Base-by-base conservation (phyloP, 345 rosid genomes). In the Arabidopsis arenosa region DNA sequence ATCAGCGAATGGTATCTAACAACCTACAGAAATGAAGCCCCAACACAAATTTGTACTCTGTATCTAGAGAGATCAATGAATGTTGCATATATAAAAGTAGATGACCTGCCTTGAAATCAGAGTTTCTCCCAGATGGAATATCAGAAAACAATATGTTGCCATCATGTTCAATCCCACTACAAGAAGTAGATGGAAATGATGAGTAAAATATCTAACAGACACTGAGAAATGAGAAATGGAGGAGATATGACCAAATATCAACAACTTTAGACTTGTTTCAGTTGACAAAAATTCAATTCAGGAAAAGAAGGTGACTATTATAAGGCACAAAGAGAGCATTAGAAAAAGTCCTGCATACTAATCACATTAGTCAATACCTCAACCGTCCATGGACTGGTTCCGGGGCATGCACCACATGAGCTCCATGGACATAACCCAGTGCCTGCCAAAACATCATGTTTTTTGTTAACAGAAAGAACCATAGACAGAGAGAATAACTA, bases 361-460 rank as follows among this genome's bases (percentile, higher is more conserved):
- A 58, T 13, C 28, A 66, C 53, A 73, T 66, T 62, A 33, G 56
- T 64, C 54, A 63, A 66, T 86, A 95, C 99, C 99, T 95, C 83
- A 92, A 78, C 10, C 97, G 93, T 71, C 97, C 99, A 80, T 95
- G 99, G 67, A 95, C 89, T 54, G 99, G 97, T 77, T 92, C 96
- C 21, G 90, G 70, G 62, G 97, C 99, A 63, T 90, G 99, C 72
- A 88, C 85, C 70, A 95, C 82, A 77, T 71, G 83, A 79, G 97
- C 99, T 62, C 97, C 97, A 68, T 95, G 92, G 36, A 83, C 97
- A 74, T 86, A 90, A 76, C 97, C 97, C 75, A 95, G 79, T 72
- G 99, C 99, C 99, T 95, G 84, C 60, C 49, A 84, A 66, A 70
- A 45, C 32, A 72, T 41, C n/a, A n/a, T n/a, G n/a, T 1, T 33